These are phyloP conservation scores for Euphorbia tirucalli DNA, from an alignment of 345 rosid species.

Conservation along the genomic window DNA sequence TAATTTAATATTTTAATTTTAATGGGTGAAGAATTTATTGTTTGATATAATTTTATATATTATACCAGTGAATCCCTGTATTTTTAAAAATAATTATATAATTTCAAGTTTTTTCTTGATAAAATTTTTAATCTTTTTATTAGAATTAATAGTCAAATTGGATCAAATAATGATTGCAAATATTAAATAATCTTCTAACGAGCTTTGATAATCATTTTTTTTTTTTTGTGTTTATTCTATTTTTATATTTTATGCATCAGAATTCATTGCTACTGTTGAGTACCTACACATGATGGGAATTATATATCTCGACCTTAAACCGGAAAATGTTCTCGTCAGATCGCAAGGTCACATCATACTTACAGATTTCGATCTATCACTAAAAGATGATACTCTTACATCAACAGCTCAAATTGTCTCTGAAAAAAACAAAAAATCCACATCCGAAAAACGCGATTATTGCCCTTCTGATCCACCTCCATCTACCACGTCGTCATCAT, in stretches of 20 bases:
- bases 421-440: constrained; percentile 11
- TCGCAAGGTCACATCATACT: constrained; percentile 66
- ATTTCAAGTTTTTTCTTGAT: no score
- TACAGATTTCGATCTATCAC: constrained; percentile 64
- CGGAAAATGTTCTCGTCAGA: constrained; percentile 63
- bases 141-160: no score
- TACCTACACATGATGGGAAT: constrained; percentile 69
- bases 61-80: no score
- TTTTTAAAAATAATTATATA: no score
- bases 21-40: no score
- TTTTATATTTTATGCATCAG: constrained; percentile 56
- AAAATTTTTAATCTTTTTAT: no score
- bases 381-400: constrained; percentile 40
- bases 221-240: no score
- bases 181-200: no score
- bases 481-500: constrained; percentile 32
- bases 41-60: no score
- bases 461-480: constrained; percentile 10
- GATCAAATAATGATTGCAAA: no score
- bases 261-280: constrained; percentile 51
- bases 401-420: constrained; percentile 44
- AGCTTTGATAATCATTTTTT: no score
- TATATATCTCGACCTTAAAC: constrained; percentile 62
- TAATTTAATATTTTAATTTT: no score
- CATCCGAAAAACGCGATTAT: background rate